Base-by-base conservation (phyloP, 2,329 filamentous ascomycete species). In the Penicillium sp. region DNA sequence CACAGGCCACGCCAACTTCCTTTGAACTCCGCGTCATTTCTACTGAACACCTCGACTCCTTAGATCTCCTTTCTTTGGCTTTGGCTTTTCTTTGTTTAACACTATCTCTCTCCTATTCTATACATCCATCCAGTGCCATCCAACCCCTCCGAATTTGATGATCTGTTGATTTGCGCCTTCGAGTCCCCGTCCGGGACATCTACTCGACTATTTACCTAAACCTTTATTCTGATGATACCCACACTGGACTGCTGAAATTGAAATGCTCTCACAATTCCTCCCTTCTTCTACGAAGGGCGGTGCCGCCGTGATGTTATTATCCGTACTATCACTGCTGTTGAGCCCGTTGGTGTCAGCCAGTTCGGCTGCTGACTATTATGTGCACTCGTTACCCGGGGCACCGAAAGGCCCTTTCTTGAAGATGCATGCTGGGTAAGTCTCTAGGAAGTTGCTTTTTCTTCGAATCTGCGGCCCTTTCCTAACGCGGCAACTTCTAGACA, bases 401-500 rank as follows among this genome's bases (percentile, higher is more conserved):
- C 93, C 95, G 10, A 81, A 85, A 64, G 88, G 85, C 20, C 87
- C 90, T 37, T 77, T 91, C 59, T 77, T 96, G 69, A 97, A 96
- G 81, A 97, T 97, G 93, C 94, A 97, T 82, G 93, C 94, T 78
- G 94, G 94, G 91, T 96, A 79, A 79, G 88, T 76, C 42, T 14
- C 9, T 7, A 3, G 1, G 13, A 29, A 2, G 10, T 20, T 32
- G 42, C 0, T 32, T 24, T 10, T 10, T 14, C 8, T 18, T 20
- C n/a, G 7, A n/a, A 40, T 3, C 1, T 13, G 2, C 2, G 14
- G 7, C 16, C 8, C 14, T n/a, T 51, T 6, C 44, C 57, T 60
- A 48, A 60, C 13, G 32, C 31, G 6, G 9, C 11, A 18, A 52
- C n/a, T 29, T 54, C 26, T 71, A 96, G 92, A 53, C 94, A 99